These are phyloP conservation scores for Isoetes taiwanensis DNA, from an alignment of 75 land plant species.

Conservation along the genomic window DNA sequence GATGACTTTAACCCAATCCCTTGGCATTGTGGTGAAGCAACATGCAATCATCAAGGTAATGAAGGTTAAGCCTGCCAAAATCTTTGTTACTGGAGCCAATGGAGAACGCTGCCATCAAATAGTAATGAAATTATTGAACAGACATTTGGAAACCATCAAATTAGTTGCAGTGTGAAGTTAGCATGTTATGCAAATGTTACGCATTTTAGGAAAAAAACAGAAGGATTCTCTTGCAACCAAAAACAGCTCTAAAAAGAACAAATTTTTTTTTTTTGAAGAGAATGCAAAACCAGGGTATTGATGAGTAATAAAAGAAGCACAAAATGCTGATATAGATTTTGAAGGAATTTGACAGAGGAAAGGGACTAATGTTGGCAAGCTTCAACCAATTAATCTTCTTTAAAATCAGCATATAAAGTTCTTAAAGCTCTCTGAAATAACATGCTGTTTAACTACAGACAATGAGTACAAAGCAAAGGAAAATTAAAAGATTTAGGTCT, in stretches of 20 bases:
- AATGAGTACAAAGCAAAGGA: no score
- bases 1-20: slow-evolving; percentile 1
- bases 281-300: not conserved
- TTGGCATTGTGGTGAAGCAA: slow-evolving; percentile 3
- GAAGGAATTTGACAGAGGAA: no score
- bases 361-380: no score
- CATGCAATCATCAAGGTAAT: slow-evolving; percentile 5
- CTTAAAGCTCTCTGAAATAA: no score
- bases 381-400: no score
- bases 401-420: no score
- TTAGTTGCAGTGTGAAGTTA: no score
- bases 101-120: not conserved
- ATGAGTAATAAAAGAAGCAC: no score
- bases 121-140: not conserved
- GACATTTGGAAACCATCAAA: not conserved
- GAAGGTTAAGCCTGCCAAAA: slow-evolving; percentile 1
- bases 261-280: not conserved
- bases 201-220: not conserved
- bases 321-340: no score
- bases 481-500: not conserved
- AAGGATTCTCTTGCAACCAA: not conserved
- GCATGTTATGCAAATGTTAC: no score
- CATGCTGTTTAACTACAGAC: no score
- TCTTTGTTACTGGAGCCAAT: not conserved
- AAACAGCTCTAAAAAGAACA: not conserved